Base-by-base conservation (phyloP, 306 rosid species). In the Lotus japonicus region DNA sequence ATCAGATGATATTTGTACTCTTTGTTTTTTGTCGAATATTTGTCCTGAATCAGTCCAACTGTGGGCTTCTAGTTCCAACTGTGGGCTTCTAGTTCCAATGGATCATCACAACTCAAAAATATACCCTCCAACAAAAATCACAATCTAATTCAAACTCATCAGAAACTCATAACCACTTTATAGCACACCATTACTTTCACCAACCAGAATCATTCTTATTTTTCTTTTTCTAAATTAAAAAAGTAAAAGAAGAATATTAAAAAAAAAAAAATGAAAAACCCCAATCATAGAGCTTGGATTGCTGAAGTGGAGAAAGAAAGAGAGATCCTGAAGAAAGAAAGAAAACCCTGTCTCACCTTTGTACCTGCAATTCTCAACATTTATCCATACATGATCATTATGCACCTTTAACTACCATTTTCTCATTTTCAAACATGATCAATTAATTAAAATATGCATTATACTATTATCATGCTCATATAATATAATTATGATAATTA, bases 241-340 rank as follows among this genome's bases (percentile, higher is more conserved):
- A n/a, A n/a, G n/a, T 6, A 56, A 21, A 52, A 2, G 9, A 9
- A 63, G 12, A 43, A 14, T 7, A 8, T 21, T 21, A 42, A 14
- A 50, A 12, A 18, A 33, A 38, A 0, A 16, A 44, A 69, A 52
- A 10, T 13, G 15, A 31, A 54, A 76, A 64, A 46, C 78, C 58
- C 80, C 75, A 80, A 80, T 71, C 52, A 70, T 56, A 58, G 67
- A 48, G 68, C 70, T 35, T 12, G 28, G 41, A 46, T 48, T 8
- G 73, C 60, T 14, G 5, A 51, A 55, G 73, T 38, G 65, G 35
- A 8, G 18, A 55, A 33, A 8, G 18, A 55, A 23, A 42, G 55
- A 54, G 66, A 0, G 16, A 67, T 48, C 31, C 49, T 42, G 45
- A 49, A 66, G 57, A 17, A 45, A 67, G 23, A 4, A 11, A 58